Conservation (phyloP, 1,139 yeast species). For the Taphrina flavorubra region DNA sequence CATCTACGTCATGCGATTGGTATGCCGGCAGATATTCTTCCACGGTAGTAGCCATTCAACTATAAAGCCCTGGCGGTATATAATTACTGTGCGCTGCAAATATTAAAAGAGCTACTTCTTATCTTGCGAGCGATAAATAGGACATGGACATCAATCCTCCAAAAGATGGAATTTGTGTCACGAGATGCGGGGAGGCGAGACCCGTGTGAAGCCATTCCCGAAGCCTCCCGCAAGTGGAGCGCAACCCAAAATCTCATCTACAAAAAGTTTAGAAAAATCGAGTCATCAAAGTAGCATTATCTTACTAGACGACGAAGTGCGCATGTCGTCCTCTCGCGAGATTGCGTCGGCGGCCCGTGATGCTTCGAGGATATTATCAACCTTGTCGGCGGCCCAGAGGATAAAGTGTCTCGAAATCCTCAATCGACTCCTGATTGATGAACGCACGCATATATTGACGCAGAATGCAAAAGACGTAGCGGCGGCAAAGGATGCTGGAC, state of each 20-base stretch:
- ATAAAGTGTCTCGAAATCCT: constrained; percentile 74
- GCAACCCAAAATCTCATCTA: neutral
- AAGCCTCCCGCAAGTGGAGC: neutral
- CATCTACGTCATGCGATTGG: neutral
- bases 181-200: neutral
- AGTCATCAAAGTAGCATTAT: neutral
- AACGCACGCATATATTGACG: constrained; percentile 65
- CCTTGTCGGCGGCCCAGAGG: constrained; percentile 65
- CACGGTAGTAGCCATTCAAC: neutral
- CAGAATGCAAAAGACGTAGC: constrained; percentile 80
- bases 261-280: neutral
- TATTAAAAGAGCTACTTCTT: too few relatives aligned
- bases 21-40: constrained; percentile 8
- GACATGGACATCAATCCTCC: too few relatives aligned
- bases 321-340: constrained; percentile 26
- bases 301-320: neutral
- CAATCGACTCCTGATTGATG: constrained; percentile 65
- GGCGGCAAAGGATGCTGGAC: constrained; percentile 58
- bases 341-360: constrained; percentile 29
- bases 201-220: neutral
- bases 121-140: too few relatives aligned
- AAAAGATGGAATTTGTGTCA: neutral
- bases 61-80: too few relatives aligned
- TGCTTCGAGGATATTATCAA: constrained; percentile 24
- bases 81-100: too few relatives aligned